A percentile compares a stretch with the other conserved stretches of the same genome.
phyloP scores from a whole-genome alignment of 2,329 filamentous ascomycete genomes.

The Hypoxylon sp. region DNA sequence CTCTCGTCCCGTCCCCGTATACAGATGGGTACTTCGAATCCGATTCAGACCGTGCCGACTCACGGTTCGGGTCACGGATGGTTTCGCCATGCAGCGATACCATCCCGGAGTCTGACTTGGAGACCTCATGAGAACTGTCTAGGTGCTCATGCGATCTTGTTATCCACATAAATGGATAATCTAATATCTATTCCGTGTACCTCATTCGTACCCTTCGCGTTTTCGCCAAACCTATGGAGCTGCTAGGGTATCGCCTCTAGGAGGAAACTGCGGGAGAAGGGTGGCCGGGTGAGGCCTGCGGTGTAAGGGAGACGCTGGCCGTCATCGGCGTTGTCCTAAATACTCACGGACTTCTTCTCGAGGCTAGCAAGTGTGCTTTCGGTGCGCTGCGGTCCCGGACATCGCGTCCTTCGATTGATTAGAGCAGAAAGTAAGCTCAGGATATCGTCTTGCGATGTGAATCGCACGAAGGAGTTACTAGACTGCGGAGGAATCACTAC shows the following conservation, averaged over 20 bases:
- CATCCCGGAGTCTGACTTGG: slow-evolving; percentile 43
- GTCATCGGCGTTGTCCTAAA: not conserved
- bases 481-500: not conserved
- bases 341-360: not conserved
- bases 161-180: not conserved
- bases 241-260: not conserved
- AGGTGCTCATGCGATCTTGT: not conserved
- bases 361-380: not conserved
- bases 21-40: slow-evolving; percentile 50
- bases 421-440: not conserved
- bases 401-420: not conserved
- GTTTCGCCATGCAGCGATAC: slow-evolving; percentile 45
- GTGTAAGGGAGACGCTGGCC: not conserved
- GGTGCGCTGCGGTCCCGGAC: no score
- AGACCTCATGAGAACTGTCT: slow-evolving; percentile 21
- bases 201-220: not conserved
- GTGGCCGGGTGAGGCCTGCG: not conserved
- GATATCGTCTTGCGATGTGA: not conserved
- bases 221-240: not conserved
- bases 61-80: slow-evolving; percentile 40
- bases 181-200: not conserved
- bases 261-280: not conserved
- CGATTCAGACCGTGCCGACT: slow-evolving; percentile 50
- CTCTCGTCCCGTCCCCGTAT: slow-evolving; percentile 46
- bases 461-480: not conserved